phyloP scores from a whole-genome alignment of 306 rosid genomes.

The Amphicarpaea edgeworthii region DNA sequence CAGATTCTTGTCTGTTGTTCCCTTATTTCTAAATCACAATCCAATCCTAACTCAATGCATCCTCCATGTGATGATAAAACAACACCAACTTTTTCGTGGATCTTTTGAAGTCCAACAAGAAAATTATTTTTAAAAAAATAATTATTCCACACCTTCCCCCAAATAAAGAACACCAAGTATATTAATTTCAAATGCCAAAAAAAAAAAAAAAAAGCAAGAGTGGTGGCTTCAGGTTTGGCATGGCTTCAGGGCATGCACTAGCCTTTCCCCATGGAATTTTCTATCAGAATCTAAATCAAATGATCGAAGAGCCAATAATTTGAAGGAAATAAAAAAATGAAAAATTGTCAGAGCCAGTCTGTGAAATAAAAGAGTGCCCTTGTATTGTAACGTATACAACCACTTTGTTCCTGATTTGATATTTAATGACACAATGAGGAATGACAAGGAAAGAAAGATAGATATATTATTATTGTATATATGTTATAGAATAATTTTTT shows the following conservation, averaged over 20 bases:
- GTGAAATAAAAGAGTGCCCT: constrained; percentile 47
- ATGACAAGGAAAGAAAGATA: constrained; percentile 43
- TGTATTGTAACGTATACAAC: constrained; percentile 43
- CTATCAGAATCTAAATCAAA: constrained; percentile 39
- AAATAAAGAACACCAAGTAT: constrained; percentile 5
- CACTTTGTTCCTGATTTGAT: constrained; percentile 48
- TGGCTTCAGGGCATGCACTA: constrained; percentile 36
- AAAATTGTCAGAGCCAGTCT: constrained; percentile 38
- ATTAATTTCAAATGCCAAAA: neutral
- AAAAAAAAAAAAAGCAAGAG: neutral
- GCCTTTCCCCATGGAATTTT: constrained; percentile 35
- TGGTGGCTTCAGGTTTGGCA: neutral
- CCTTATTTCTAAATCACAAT: constrained; percentile 50
- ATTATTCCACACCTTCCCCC: neutral
- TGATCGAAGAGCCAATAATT: constrained; percentile 33
- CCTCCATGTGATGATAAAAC: constrained; percentile 61
- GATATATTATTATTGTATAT: constrained; percentile 9
- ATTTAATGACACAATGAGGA: constrained; percentile 36
- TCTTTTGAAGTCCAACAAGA: constrained; percentile 33
- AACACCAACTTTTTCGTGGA: constrained; percentile 48
- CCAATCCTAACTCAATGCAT: constrained; percentile 42
- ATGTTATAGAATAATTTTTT: constrained; percentile 38
- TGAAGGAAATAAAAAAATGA: neutral
- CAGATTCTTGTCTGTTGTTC: constrained; percentile 64
- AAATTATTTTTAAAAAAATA: neutral